Percentiles rank a stretch among this genome's conserved stretches.
These are phyloP conservation scores for Claviceps maximensis DNA, from an alignment of 2,329 filamentous ascomycete genomes.

Conservation along the genomic window DNA sequence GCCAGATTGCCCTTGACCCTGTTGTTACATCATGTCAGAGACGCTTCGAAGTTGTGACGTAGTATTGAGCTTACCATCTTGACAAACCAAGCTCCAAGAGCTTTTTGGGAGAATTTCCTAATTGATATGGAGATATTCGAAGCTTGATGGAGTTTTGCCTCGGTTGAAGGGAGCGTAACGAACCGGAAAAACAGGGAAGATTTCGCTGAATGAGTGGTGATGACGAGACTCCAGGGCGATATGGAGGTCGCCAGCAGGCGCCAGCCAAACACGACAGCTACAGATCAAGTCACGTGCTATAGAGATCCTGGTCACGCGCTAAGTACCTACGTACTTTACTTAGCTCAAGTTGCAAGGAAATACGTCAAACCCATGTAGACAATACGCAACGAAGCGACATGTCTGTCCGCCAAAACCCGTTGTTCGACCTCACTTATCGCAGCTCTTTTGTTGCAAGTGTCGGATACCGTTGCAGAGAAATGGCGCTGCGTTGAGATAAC, in stretches of 20 bases:
- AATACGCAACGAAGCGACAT: too few relatives aligned
- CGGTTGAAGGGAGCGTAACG: background rate
- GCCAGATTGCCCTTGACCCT: conserved; percentile 81
- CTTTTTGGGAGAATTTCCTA: conserved; percentile 5
- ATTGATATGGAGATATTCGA: background rate
- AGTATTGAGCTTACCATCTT: conserved; percentile 21
- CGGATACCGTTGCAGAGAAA: too few relatives aligned
- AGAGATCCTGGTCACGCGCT: background rate
- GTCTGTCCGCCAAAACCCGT: too few relatives aligned
- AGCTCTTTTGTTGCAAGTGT: too few relatives aligned
- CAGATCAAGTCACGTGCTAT: background rate
- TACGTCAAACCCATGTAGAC: background rate
- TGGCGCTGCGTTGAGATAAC: background rate
- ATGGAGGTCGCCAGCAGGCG: conserved; percentile 23
- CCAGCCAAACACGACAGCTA: conserved; percentile 33
- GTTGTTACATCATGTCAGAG: conserved; percentile 3
- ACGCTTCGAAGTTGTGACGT: background rate
- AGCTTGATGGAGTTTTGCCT: background rate
- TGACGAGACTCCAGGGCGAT: conserved; percentile 12
- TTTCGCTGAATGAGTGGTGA: conserved; percentile 6
- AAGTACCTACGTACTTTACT: background rate
- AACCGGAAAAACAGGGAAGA: background rate
- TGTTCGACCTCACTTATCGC: too few relatives aligned
- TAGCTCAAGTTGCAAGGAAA: background rate
- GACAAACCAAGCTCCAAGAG: conserved; percentile 18